Evolutionary conservation across 2,329 filamentous ascomycete species (phyloP).

Genomic region (Aspergillus sp.): DNA sequence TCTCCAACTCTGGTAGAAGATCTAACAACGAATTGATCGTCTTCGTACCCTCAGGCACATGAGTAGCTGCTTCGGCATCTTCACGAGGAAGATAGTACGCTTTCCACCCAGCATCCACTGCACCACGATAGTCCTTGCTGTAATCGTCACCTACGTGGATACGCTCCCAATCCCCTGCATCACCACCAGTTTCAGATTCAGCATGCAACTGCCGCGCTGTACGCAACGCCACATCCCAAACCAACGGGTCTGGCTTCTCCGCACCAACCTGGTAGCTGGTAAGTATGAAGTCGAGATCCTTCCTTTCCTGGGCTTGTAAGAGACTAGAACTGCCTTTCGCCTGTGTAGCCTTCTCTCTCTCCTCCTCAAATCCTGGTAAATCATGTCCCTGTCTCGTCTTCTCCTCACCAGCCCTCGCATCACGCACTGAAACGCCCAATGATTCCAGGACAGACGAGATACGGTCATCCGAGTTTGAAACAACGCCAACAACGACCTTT

Average conservation of each 20-base stretch:
- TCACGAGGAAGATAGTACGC: constrained; percentile 33
- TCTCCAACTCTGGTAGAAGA: constrained; percentile 20
- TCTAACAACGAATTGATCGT: constrained; percentile 26
- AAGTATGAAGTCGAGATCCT: constrained; percentile 46
- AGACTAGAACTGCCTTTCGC: not conserved
- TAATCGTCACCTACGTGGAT: constrained; percentile 49
- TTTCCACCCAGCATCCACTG: constrained; percentile 39
- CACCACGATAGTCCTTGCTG: constrained; percentile 42
- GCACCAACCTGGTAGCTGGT: constrained; percentile 48
- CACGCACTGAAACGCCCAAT: constrained; percentile 39
- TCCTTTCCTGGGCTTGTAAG: not conserved
- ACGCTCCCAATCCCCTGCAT: constrained; percentile 24
- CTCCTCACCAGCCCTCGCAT: constrained; percentile 33
- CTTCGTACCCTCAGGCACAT: constrained; percentile 7
- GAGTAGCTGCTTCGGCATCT: not conserved
- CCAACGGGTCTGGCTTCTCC: constrained; percentile 43
- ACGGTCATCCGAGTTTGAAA: constrained; percentile 50
- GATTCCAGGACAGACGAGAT: constrained; percentile 40
- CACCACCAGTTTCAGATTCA: not conserved
- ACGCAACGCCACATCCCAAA: constrained; percentile 41
- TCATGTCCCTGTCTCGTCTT: constrained; percentile 31
- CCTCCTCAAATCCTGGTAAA: constrained; percentile 23
- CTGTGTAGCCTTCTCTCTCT: not conserved
- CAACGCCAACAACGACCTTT: constrained; percentile 39
- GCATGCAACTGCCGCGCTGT: constrained; percentile 25